Evolutionary conservation across 306 rosid genomes (phyloP).

Genomic region (Lithocarpus polystachyus): DNA sequence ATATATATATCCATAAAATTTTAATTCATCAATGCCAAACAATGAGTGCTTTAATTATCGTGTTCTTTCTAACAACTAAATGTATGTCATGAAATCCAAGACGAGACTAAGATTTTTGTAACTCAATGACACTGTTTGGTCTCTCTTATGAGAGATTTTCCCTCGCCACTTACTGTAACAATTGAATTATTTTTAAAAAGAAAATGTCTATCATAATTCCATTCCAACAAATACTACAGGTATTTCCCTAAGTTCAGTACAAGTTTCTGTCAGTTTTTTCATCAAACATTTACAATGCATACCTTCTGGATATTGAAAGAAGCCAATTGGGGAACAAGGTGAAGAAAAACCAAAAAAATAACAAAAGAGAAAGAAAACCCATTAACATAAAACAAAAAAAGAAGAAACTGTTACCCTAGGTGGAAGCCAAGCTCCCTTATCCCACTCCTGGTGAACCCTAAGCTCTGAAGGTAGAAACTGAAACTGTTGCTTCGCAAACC

Average conservation of each 20-base stretch:
- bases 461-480: conserved; percentile 10
- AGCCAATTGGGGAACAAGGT: not conserved
- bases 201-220: no score
- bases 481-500: not conserved
- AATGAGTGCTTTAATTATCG: no score
- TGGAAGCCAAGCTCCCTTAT: conserved; percentile 29
- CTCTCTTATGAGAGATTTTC: no score
- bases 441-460: conserved; percentile 39
- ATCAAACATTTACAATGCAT: not conserved
- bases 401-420: conserved; percentile 3
- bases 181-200: no score
- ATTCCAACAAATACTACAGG: not conserved
- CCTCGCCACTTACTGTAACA: no score
- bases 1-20: no score
- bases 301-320: not conserved
- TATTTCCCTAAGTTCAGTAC: not conserved
- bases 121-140: no score
- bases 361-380: not conserved
- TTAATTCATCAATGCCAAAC: no score
- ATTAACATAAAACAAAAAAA: not conserved
- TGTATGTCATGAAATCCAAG: no score
- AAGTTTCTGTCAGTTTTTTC: not conserved
- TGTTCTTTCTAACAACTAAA: no score
- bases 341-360: no score
- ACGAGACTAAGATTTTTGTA: no score